Evolutionary conservation across 495 filamentous ascomycete genomes (phyloP).

Genomic region (Staphylotrichum longicolle): DNA sequence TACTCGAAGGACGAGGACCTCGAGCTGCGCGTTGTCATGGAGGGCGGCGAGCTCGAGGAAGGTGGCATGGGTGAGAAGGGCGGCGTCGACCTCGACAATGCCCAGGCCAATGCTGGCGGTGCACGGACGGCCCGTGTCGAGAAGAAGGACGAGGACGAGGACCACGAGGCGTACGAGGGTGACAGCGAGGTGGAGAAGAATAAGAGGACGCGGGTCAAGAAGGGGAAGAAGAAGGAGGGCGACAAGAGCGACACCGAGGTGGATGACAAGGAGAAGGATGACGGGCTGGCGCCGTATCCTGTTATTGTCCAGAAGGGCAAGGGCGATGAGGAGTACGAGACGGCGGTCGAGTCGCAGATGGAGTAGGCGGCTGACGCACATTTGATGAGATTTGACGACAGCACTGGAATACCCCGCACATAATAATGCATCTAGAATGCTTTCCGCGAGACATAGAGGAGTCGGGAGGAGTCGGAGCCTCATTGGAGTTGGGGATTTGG

Average conservation of each 20-base stretch:
- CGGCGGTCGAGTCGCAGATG: conserved; percentile 28
- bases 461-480: not conserved
- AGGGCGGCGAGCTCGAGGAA: conserved; percentile 48
- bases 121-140: conserved; percentile 26
- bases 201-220: conserved; percentile 19
- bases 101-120: conserved; percentile 51
- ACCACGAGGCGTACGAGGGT: conserved; percentile 36
- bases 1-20: conserved; percentile 50
- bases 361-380: not conserved
- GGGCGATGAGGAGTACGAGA: conserved; percentile 41
- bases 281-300: conserved; percentile 29
- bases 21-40: conserved; percentile 48
- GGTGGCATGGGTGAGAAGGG: conserved; percentile 53
- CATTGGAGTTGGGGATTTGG: conserved; percentile 11
- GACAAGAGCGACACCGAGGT: conserved; percentile 15
- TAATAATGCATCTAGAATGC: conserved; percentile 13
- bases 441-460: conserved; percentile 1
- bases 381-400: conserved; percentile 7
- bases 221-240: conserved; percentile 18
- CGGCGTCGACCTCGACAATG: conserved; percentile 48
- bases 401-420: conserved; percentile 6
- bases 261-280: conserved; percentile 26
- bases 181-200: conserved; percentile 35
- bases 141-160: conserved; percentile 30
- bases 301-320: conserved; percentile 39